phyloP scores from a whole-genome alignment of 129 eudicot species.

The Glebionis coronaria region DNA sequence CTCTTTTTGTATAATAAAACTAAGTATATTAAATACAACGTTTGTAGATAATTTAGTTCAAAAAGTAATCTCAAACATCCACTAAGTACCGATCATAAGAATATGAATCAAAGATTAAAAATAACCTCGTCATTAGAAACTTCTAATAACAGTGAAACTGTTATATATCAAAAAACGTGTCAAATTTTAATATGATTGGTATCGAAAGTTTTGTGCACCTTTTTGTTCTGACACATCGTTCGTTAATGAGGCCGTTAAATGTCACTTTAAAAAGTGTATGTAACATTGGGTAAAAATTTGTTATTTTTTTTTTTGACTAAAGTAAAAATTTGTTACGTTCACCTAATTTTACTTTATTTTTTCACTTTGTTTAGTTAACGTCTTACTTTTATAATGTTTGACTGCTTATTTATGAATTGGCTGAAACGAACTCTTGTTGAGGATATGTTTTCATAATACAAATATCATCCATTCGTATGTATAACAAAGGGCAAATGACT shows the following conservation, averaged over 20 bases:
- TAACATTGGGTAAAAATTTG: conserved; percentile 1
- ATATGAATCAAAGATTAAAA: not conserved
- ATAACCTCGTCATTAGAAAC: not conserved
- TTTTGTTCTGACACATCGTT: not conserved
- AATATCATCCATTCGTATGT: too few species aligned
- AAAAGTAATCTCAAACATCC: too few species aligned
- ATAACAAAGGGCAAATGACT: too few species aligned
- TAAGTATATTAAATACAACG: too few species aligned
- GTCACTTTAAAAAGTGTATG: not conserved
- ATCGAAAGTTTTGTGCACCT: not conserved
- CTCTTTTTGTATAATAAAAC: too few species aligned
- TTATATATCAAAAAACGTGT: not conserved
- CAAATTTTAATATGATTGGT: not conserved
- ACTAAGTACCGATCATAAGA: too few species aligned
- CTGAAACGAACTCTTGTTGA: too few species aligned
- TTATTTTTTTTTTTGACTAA: too few species aligned
- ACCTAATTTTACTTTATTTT: conserved; percentile 1
- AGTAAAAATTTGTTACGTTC: conserved; percentile 3
- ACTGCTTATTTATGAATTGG: too few species aligned
- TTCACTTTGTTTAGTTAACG: not conserved
- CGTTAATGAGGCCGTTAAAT: not conserved
- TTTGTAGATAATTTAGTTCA: too few species aligned
- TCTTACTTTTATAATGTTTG: not conserved
- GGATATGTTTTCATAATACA: too few species aligned
- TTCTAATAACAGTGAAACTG: too few species aligned